Evolutionary conservation across 306 rosid genomes (phyloP), one percentile per base, ranked within the genome.

Genomic region (Potentilla sterilis): DNA sequence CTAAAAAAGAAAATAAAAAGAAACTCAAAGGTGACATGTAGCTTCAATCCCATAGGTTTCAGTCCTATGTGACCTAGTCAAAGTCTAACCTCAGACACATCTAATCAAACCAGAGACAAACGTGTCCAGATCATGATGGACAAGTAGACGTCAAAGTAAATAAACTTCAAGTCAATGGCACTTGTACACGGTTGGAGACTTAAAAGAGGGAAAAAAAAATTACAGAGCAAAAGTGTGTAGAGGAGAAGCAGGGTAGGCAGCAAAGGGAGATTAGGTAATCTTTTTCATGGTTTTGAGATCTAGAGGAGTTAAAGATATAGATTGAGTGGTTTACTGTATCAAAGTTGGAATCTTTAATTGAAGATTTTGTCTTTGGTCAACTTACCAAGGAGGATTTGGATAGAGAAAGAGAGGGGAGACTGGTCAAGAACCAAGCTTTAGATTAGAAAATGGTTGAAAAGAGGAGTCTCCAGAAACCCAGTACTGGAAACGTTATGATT

Each of bases 121-220:
- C 75, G 69, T 77, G 80, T 46, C 75, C 16, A 37, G n/a, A 58
- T 19, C 16, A 87, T 12, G 16, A 57, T 46, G 76, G 35, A 41
- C 28, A 8, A 8, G 21, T n/a, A 38, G 58, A 35, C 67, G 51
- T 18, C 40, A 57, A 68, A 49, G 44, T 42, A 51, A 69, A 74
- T 49, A 35, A 24, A 28, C 64, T 74, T 38, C 35, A 84, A 81
- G 94, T 89, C 90, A 85, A 87, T 82, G 85, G 85, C 77, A 74
- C 69, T 73, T 19, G 18, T 48, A 22, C 78, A 49, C 44, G 24
- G 70, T 79, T 77, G 70, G 71, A 67, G 48, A 37, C 40, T 37
- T 37, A 5, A 28, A 28, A 37, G 40, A 37, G 18, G 47, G 9
- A 19, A 28, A 72, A 19, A 19, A 72, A 15, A 9, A 77, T 83